These are phyloP conservation scores for Eutypella sp. DNA, from an alignment of 2,329 filamentous ascomycete species.

Conservation along the genomic window DNA sequence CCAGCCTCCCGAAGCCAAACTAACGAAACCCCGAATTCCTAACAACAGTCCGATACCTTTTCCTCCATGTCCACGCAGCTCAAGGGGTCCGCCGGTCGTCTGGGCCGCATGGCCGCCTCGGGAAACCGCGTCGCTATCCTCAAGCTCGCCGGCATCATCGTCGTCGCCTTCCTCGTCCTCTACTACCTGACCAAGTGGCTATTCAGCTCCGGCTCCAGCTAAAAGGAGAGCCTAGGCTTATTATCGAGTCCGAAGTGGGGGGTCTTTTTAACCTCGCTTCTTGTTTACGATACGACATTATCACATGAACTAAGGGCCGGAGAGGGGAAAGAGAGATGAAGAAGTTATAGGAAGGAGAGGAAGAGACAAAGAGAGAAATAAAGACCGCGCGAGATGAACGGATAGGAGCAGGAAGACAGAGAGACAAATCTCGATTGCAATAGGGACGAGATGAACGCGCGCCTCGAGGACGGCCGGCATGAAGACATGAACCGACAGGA, in stretches of 20 bases:
- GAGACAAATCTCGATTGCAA: too few species aligned
- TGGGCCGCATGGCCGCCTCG: conserved; percentile 84
- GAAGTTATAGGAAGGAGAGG: too few species aligned
- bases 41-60: conserved; percentile 74
- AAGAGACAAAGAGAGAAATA: too few species aligned
- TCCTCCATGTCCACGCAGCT: conserved; percentile 78
- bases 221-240: neutral
- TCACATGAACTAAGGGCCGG: too few species aligned
- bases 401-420: too few species aligned
- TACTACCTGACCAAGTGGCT: conserved; percentile 68
- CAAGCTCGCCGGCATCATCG: conserved; percentile 80
- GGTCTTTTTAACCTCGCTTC: neutral
- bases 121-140: conserved; percentile 90
- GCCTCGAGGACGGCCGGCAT: too few species aligned
- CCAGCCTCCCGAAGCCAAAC: conserved; percentile 1
- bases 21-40: neutral
- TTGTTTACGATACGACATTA: too few species aligned
- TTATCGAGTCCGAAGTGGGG: neutral
- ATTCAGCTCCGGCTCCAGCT: conserved; percentile 36
- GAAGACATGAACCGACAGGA: too few species aligned
- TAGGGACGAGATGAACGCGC: too few species aligned
- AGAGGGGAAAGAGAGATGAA: too few species aligned
- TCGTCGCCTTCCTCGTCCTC: conserved; percentile 65
- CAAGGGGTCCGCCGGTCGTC: conserved; percentile 74
- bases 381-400: too few species aligned